Evolutionary conservation across 2,329 filamentous ascomycete genomes (phyloP).

Genomic region (Cladosporium sp.): DNA sequence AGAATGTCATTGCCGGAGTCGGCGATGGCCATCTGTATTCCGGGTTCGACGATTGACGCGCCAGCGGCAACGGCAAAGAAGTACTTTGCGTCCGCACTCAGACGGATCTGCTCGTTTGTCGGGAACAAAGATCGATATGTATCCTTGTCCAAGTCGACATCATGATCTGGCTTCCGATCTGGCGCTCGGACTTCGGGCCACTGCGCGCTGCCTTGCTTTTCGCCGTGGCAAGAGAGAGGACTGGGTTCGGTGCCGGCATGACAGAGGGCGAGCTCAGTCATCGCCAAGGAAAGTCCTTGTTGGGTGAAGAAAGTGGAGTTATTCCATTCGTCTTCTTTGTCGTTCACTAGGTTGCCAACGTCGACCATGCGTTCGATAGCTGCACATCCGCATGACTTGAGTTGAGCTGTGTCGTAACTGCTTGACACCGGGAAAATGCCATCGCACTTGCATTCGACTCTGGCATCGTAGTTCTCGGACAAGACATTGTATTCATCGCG

Average conservation of each 20-base stretch:
- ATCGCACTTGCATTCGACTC: neutral
- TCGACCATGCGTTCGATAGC: conserved; percentile 1
- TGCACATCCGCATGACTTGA: conserved; percentile 1
- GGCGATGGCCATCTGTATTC: conserved; percentile 16
- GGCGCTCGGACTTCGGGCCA: conserved; percentile 9
- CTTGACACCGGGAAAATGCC: neutral
- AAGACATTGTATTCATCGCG: neutral
- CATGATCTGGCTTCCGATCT: neutral
- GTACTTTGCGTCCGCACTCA: conserved; percentile 16
- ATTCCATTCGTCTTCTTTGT: conserved; percentile 6
- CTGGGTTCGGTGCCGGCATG: neutral
- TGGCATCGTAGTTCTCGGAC: conserved; percentile 10
- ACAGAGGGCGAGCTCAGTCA: neutral
- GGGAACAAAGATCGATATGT: conserved; percentile 5
- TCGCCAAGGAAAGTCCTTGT: neutral
- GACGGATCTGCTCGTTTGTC: conserved; percentile 5
- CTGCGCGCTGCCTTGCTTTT: neutral
- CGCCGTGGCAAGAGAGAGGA: neutral
- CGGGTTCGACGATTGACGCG: neutral
- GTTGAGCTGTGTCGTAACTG: neutral
- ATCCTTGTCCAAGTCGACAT: conserved; percentile 8
- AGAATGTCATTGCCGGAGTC: conserved; percentile 19
- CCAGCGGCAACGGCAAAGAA: conserved; percentile 16
- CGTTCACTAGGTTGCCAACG: neutral
- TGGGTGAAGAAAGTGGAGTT: neutral